Evolutionary conservation across 2,329 filamentous ascomycete genomes (phyloP).

Genomic region (Bimuria novae-zelandiae): DNA sequence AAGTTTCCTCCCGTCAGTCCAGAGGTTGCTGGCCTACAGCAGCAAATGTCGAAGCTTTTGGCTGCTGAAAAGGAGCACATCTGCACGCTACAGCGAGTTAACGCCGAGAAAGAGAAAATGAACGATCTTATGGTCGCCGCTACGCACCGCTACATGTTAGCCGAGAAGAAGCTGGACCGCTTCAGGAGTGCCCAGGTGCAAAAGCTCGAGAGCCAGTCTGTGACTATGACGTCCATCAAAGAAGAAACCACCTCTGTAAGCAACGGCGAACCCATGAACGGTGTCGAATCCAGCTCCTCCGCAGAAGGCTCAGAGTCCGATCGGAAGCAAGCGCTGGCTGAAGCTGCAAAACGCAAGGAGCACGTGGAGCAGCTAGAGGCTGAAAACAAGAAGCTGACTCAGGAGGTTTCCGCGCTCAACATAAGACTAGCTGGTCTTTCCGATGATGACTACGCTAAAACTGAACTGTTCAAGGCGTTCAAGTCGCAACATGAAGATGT

Average conservation of each 20-base stretch:
- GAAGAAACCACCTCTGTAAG: slow-evolving; percentile 51
- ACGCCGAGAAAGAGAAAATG: slow-evolving; percentile 79
- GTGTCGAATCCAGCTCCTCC: slow-evolving; percentile 61
- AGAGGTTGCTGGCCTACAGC: slow-evolving; percentile 73
- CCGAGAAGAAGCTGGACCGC: slow-evolving; percentile 91
- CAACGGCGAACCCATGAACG: slow-evolving; percentile 62
- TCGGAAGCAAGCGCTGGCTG: slow-evolving; percentile 76
- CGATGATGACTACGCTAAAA: slow-evolving; percentile 92
- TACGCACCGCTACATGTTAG: slow-evolving; percentile 89
- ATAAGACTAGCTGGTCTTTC: slow-evolving; percentile 71
- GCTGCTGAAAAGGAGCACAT: slow-evolving; percentile 82
- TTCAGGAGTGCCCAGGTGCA: slow-evolving; percentile 87
- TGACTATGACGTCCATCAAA: slow-evolving; percentile 30
- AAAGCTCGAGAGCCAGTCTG: slow-evolving; percentile 86
- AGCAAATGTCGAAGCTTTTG: slow-evolving; percentile 73
- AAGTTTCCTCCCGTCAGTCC: slow-evolving; percentile 59
- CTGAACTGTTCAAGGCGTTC: slow-evolving; percentile 90
- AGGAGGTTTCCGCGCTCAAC: slow-evolving; percentile 78
- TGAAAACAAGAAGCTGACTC: slow-evolving; percentile 75
- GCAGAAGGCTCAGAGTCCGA: slow-evolving; percentile 73
- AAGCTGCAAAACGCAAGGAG: slow-evolving; percentile 81
- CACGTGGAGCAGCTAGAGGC: slow-evolving; percentile 79
- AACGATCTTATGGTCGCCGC: slow-evolving; percentile 87
- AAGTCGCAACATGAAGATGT: slow-evolving; percentile 91
- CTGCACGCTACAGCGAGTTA: slow-evolving; percentile 74